Percentiles rank a stretch among this genome's conserved stretches.
Evolutionary conservation across 2,329 filamentous ascomycete species (phyloP).

Genomic region (Teratosphaeria epicoccoides): DNA sequence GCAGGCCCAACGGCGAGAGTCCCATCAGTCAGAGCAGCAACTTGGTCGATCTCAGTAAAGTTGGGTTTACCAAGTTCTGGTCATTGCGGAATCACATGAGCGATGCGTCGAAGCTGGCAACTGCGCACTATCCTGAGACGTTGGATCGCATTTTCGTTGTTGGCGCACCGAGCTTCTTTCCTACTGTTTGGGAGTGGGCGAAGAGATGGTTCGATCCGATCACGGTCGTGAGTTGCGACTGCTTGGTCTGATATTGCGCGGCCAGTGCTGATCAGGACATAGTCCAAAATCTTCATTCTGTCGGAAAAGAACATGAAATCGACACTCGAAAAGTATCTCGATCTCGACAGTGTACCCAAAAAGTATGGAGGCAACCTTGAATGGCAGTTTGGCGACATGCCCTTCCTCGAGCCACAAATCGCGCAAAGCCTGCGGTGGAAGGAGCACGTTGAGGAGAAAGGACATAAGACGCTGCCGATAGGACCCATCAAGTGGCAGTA

Average conservation of each 20-base stretch:
- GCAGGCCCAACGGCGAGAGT: slow-evolving; percentile 63
- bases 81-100: slow-evolving; percentile 92
- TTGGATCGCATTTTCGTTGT: slow-evolving; percentile 80
- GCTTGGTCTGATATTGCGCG: not conserved
- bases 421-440: slow-evolving; percentile 34
- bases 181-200: slow-evolving; percentile 88
- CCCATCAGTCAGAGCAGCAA: slow-evolving; percentile 84
- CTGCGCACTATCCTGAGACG: slow-evolving; percentile 90
- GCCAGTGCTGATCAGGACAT: not conserved
- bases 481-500: slow-evolving; percentile 39
- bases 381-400: slow-evolving; percentile 66
- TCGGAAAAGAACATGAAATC: slow-evolving; percentile 59
- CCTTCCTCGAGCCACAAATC: slow-evolving; percentile 53
- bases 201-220: slow-evolving; percentile 88
- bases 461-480: slow-evolving; percentile 33
- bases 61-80: slow-evolving; percentile 91
- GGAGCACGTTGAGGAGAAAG: slow-evolving; percentile 16
- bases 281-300: slow-evolving; percentile 89
- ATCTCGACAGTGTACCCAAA: slow-evolving; percentile 72
- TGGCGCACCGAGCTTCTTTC: slow-evolving; percentile 81
- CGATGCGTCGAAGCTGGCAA: slow-evolving; percentile 75
- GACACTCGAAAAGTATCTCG: slow-evolving; percentile 72
- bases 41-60: slow-evolving; percentile 83
- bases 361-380: slow-evolving; percentile 81
- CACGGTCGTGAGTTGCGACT: slow-evolving; percentile 46